phyloP scores from a whole-genome alignment of 2,329 filamentous ascomycete species.

The Claviceps maximensis region DNA sequence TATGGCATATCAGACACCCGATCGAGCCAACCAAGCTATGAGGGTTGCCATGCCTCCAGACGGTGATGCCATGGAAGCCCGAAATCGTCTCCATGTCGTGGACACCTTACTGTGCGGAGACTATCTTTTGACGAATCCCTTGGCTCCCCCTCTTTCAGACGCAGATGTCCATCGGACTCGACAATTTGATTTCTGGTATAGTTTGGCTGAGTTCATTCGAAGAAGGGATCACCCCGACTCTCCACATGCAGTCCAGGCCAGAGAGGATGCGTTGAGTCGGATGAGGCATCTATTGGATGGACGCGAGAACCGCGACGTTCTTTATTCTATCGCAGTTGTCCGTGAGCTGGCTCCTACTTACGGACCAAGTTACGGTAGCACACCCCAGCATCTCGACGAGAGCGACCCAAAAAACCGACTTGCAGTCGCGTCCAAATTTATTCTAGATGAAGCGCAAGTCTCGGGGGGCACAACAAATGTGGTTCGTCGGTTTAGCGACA shows the following conservation, averaged over 20 bases:
- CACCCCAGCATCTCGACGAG: constrained; percentile 50
- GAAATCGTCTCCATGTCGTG: constrained; percentile 60
- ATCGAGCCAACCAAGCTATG: constrained; percentile 21
- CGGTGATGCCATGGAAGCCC: constrained; percentile 49
- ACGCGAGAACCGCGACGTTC: constrained; percentile 75
- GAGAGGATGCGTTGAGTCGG: constrained; percentile 51
- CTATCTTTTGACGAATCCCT: constrained; percentile 44
- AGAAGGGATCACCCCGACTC: constrained; percentile 43
- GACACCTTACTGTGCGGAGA: constrained; percentile 66
- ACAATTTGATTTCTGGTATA: constrained; percentile 73
- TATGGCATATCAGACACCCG: constrained; percentile 29
- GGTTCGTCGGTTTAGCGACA: constrained; percentile 54
- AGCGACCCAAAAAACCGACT: constrained; percentile 53
- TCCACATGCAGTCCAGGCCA: constrained; percentile 29
- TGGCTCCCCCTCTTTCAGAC: constrained; percentile 35
- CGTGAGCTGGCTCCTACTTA: constrained; percentile 59
- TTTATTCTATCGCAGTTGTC: constrained; percentile 77
- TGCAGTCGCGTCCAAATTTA: constrained; percentile 56
- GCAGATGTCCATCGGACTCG: constrained; percentile 41
- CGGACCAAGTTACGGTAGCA: constrained; percentile 43
- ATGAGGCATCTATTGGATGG: constrained; percentile 63
- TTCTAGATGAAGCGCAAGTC: constrained; percentile 48
- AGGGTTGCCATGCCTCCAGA: constrained; percentile 30
- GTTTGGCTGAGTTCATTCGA: constrained; percentile 53
- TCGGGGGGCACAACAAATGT: constrained; percentile 63